Base-by-base conservation (phyloP, 2,329 filamentous ascomycete genomes). In the Dothideomycetidae sp. region DNA sequence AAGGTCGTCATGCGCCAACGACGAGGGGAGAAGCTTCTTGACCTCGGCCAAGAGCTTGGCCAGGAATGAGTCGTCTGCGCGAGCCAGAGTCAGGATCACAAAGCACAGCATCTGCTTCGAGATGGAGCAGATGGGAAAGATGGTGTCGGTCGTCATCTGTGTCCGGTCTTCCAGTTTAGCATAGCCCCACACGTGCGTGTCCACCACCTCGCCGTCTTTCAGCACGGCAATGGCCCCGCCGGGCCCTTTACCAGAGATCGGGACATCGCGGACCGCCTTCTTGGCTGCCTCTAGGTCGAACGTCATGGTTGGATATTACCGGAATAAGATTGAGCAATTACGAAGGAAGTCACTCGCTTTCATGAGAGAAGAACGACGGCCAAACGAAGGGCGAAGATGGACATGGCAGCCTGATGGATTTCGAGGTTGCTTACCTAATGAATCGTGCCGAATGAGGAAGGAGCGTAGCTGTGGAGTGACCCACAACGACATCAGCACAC, bases 61-160 rank as follows among this genome's bases (percentile, higher is more conserved):
- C 44, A 59, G 52, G 5, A 40, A 34, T 1, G 50, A 44, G 1
- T 54, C 50, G 3, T 58, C 53, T 9, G 59, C 52, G 4, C 50
- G 48, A 29, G 57, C 44, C 5, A 64, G 44, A 28, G 57, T 56
- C 3, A 53, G 44, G 33, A 63, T 40, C 3, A 58, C 42, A 4
- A 56, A 50, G 37, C 60, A 63, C 2, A 62, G 46, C 48, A 63
- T 60, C 36, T 66, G 63, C 44, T 66, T 66, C 2, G 61, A 57
- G 41, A 65, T 66, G 4, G 62, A 65, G 44, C 63, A 66, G 39
- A 66, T 64, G 9, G 62, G 62, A 13, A 66, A 43, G 7, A 53
- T 50, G 1, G 54, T 63, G 3, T 55, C 40, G 3, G 54, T 29
- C 0, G 50, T 54, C 44, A 66, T 51, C 4, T 51, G 53, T 14